Conservation (phyloP, 352 stramenopile genomes). For the Globisporangium rhizosaccharum region DNA sequence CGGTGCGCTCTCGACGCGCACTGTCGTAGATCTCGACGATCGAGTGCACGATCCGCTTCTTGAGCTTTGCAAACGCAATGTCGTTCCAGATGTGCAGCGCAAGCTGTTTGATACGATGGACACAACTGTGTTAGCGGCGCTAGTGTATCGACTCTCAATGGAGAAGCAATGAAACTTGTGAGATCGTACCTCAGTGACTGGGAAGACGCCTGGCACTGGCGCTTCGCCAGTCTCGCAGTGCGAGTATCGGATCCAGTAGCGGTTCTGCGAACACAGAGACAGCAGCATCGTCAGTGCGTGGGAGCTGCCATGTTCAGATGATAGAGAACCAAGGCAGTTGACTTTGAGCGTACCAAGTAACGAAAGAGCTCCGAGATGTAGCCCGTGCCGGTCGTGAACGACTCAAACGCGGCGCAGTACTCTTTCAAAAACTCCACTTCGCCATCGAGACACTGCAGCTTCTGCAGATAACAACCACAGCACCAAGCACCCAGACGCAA, state of each 20-base stretch:
- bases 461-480: conserved; percentile 11
- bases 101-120: conserved; percentile 29
- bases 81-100: conserved; percentile 84
- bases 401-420: conserved; percentile 67
- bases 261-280: conserved; percentile 33
- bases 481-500: too few species aligned
- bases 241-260: conserved; percentile 86
- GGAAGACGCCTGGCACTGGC: conserved; percentile 77
- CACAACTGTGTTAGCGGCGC: not conserved
- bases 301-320: not conserved
- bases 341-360: conserved; percentile 40
- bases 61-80: conserved; percentile 63
- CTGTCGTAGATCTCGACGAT: conserved; percentile 65
- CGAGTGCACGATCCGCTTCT: conserved; percentile 55
- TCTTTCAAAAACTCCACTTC: conserved; percentile 61
- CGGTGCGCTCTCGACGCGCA: conserved; percentile 41
- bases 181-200: conserved; percentile 61
- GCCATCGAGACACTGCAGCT: conserved; percentile 50
- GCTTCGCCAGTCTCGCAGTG: conserved; percentile 81
- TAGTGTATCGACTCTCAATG: not conserved
- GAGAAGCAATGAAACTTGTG: not conserved
- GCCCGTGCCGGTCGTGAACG: conserved; percentile 63
- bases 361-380: conserved; percentile 84
- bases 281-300: not conserved
- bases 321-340: not conserved